A percentile compares a stretch with the other conserved stretches of the same genome.
phyloP scores from a whole-genome alignment of 1,284 basidiomycete species.

The Omphalotus olearius region DNA sequence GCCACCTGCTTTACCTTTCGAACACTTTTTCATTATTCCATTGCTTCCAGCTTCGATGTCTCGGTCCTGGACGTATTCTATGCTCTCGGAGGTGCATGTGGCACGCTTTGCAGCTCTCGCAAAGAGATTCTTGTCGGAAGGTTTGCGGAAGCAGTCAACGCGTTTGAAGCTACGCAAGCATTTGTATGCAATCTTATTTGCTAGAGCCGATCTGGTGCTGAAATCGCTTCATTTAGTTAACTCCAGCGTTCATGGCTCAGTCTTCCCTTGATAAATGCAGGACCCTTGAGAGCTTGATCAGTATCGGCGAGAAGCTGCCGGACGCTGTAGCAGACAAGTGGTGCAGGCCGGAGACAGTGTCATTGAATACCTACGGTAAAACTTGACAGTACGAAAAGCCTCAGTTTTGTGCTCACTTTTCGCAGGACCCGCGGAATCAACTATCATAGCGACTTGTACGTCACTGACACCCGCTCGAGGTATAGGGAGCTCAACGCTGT shows the following conservation, averaged over 20 bases:
- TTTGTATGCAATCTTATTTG: conserved; percentile 6
- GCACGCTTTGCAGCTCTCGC: conserved; percentile 7
- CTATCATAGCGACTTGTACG: conserved; percentile 12
- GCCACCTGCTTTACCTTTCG: not conserved
- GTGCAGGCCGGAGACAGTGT: conserved; percentile 23
- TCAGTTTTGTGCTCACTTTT: not conserved
- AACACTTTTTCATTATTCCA: not conserved
- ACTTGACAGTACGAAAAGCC: not conserved
- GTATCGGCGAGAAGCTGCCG: conserved; percentile 31
- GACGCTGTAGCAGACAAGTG: conserved; percentile 31
- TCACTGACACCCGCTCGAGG: not conserved
- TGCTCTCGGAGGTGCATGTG: conserved; percentile 9
- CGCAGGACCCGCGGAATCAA: conserved; percentile 11
- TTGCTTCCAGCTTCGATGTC: conserved; percentile 10
- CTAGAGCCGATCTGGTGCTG: not conserved
- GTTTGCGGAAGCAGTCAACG: conserved; percentile 10
- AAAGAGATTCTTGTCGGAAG: conserved; percentile 9
- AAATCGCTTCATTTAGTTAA: conserved; percentile 16
- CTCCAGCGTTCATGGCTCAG: conserved; percentile 32
- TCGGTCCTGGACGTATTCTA: conserved; percentile 13
- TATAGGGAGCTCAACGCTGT: not conserved
- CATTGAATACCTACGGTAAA: conserved; percentile 12
- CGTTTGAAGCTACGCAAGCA: conserved; percentile 11
- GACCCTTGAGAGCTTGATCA: conserved; percentile 28
- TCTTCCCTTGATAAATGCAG: conserved; percentile 23